These are phyloP conservation scores for Stylonectria norvegica DNA, from an alignment of 2,329 filamentous ascomycete genomes.

Conservation along the genomic window DNA sequence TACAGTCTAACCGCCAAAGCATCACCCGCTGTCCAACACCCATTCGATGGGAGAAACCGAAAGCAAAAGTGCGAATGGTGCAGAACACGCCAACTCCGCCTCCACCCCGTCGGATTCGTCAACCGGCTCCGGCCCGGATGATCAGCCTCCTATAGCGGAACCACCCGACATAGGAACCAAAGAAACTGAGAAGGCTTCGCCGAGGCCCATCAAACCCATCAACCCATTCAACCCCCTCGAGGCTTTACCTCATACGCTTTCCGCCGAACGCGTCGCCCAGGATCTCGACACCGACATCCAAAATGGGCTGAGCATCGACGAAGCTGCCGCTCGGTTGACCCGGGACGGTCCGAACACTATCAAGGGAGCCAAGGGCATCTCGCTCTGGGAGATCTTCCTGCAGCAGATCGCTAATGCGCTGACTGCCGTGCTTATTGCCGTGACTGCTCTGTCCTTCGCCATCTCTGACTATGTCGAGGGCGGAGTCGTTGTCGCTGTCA, in stretches of 20 bases:
- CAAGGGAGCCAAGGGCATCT: slow-evolving; percentile 67
- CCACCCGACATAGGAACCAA: slow-evolving; percentile 36
- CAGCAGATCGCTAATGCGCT: slow-evolving; percentile 75
- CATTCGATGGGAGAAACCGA: slow-evolving; percentile 43
- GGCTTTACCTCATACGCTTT: slow-evolving; percentile 34
- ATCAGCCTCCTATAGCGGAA: slow-evolving; percentile 40
- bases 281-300: slow-evolving; percentile 42
- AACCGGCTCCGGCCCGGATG: slow-evolving; percentile 34
- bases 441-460: slow-evolving; percentile 67
- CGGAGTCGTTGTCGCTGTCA: slow-evolving; percentile 61
- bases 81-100: slow-evolving; percentile 38
- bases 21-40: slow-evolving; percentile 22
- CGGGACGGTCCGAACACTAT: slow-evolving; percentile 68
- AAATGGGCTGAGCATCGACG: slow-evolving; percentile 60
- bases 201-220: background rate
- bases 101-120: slow-evolving; percentile 37
- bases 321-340: slow-evolving; percentile 62
- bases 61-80: slow-evolving; percentile 39
- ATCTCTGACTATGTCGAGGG: slow-evolving; percentile 63
- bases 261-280: slow-evolving; percentile 33
- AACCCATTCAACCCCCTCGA: background rate
- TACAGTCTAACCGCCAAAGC: no score
- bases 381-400: slow-evolving; percentile 71
- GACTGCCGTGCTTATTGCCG: slow-evolving; percentile 70
- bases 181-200: no score